Conservation (phyloP, 2,329 filamentous ascomycete species). For the Apiospora koreana region DNA sequence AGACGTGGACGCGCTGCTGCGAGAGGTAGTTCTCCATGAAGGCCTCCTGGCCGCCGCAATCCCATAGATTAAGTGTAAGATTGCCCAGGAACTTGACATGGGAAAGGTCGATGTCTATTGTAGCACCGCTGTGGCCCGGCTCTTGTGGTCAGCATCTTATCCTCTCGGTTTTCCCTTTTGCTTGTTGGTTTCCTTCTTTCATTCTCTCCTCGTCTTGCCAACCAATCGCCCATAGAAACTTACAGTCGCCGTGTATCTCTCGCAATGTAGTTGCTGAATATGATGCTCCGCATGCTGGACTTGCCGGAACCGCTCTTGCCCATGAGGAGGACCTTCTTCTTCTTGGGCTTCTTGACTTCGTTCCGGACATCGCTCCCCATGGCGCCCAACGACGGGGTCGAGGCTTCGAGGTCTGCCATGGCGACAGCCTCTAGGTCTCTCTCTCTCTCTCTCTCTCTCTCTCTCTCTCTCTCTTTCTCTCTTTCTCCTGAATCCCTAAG, state of each 20-base stretch:
- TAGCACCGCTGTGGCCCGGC: conserved; percentile 65
- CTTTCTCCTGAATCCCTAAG: neutral
- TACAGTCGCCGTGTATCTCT: conserved; percentile 86
- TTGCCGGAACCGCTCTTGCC: conserved; percentile 97
- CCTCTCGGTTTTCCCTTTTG: neutral
- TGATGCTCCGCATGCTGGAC: conserved; percentile 97
- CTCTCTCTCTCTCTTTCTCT: neutral
- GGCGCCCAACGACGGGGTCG: conserved; percentile 25
- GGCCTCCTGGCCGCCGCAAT: conserved; percentile 97
- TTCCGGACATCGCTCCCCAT: conserved; percentile 38
- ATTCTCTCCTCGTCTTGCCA: neutral
- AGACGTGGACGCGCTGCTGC: conserved; percentile 93
- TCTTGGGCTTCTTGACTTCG: conserved; percentile 70
- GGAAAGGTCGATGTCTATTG: conserved; percentile 97
- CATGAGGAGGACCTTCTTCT: conserved; percentile 87
- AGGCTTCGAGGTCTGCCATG: conserved; percentile 31
- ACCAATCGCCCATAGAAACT: too few relatives aligned
- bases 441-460: neutral
- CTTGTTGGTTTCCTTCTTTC: neutral
- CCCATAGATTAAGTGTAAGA: conserved; percentile 95
- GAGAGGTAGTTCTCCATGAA: conserved; percentile 99
- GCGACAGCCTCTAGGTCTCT: conserved; percentile 6
- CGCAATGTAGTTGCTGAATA: conserved; percentile 98
- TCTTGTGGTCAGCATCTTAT: neutral
- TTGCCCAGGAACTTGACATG: conserved; percentile 99